Conservation (phyloP, 1,139 yeast species). For the Scheffersomyces insectosa region DNA sequence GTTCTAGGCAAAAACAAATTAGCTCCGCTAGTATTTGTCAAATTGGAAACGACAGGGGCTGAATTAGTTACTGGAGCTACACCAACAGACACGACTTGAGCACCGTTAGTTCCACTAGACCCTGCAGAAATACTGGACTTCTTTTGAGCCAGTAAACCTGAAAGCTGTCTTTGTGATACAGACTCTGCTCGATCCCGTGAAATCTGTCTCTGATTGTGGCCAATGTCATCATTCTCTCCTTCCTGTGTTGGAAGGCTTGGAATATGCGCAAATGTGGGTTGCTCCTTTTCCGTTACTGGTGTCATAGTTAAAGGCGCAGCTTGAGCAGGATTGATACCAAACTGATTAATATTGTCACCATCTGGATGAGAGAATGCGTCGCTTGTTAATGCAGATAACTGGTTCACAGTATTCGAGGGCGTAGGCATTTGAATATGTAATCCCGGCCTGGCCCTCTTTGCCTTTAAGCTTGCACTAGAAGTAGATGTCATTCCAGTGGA, state of each 20-base stretch:
- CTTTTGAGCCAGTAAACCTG: not conserved
- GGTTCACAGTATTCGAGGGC: constrained; percentile 36
- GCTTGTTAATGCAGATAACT: constrained; percentile 38
- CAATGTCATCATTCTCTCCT: constrained; percentile 10
- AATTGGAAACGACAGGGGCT: not conserved
- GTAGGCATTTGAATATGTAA: constrained; percentile 53
- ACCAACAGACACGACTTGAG: not conserved
- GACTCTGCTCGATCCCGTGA: constrained; percentile 22
- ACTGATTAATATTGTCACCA: constrained; percentile 50
- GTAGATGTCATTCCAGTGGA: constrained; percentile 4
- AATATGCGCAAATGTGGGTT: constrained; percentile 7
- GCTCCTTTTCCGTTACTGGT: constrained; percentile 65
- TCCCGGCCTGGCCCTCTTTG: constrained; percentile 36
- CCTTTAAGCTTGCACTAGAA: constrained; percentile 8
- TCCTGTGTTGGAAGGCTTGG: not conserved
- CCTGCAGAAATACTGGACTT: not conserved
- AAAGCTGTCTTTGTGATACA: not conserved
- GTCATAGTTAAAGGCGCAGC: constrained; percentile 70
- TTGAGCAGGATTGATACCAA: constrained; percentile 60
- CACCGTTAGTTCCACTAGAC: not conserved
- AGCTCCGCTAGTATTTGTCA: constrained; percentile 4
- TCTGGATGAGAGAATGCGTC: constrained; percentile 18
- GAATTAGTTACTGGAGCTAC: not conserved
- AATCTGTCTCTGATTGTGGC: constrained; percentile 7
- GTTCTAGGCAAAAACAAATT: constrained; percentile 10